phyloP scores from a whole-genome alignment of 805 yeast genomes.

The Clavispora vitiphila region DNA sequence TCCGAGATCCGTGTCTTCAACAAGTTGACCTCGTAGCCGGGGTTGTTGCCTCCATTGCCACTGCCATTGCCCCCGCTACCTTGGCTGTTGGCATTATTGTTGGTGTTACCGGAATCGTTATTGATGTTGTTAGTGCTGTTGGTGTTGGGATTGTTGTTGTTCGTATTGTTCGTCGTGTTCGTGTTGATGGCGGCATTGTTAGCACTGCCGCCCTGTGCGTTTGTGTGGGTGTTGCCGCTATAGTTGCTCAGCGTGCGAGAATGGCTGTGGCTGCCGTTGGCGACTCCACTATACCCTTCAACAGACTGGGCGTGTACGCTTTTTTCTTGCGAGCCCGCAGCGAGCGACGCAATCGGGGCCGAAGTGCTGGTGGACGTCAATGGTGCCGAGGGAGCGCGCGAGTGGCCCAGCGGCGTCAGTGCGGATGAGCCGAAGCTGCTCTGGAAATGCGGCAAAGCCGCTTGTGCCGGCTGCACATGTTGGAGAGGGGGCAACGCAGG shows the following conservation, averaged over 20 bases:
- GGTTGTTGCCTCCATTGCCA: conserved; percentile 1
- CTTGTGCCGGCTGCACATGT: conserved; percentile 11
- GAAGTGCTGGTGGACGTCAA: conserved; percentile 39
- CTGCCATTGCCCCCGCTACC: conserved; percentile 3
- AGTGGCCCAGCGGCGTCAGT: background rate
- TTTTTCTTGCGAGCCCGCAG: background rate
- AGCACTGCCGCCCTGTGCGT: background rate
- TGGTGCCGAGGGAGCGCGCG: background rate
- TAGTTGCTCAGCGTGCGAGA: conserved; percentile 1
- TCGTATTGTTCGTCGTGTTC: no score
- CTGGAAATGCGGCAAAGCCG: conserved; percentile 25
- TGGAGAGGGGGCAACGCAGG: conserved; percentile 17
- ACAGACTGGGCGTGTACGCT: background rate
- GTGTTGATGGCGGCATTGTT: background rate
- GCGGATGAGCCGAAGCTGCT: conserved; percentile 7
- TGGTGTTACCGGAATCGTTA: conserved; percentile 9
- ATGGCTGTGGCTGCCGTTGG: background rate
- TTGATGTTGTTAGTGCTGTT: conserved; percentile 7
- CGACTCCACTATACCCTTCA: background rate
- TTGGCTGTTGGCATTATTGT: conserved; percentile 10
- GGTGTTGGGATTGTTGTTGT: conserved; percentile 4
- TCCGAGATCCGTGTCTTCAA: conserved; percentile 79
- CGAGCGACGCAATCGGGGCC: conserved; percentile 71
- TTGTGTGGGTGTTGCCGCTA: background rate
- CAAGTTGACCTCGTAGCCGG: conserved; percentile 28